Base-by-base conservation (phyloP, 441 rosid genomes). In the Rhodomyrtus psidioides region DNA sequence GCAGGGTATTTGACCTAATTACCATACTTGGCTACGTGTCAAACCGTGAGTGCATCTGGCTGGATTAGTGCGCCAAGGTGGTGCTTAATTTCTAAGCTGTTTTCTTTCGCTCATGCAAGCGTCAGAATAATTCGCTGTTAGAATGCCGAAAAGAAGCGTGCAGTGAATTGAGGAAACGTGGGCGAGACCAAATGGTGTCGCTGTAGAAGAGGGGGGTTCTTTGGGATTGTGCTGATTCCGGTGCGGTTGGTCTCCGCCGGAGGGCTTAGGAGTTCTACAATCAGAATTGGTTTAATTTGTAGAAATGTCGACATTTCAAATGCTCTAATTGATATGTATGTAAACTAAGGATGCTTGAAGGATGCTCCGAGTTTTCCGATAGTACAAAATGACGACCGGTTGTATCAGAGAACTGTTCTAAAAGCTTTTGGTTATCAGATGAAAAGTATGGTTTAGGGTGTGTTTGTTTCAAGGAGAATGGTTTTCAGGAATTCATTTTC, bases 211-310 rank as follows among this genome's bases (percentile, higher is more conserved):
- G 85, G 91, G 88, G 59, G 87, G 86, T 91, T 87, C 90, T 89
- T 51, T 83, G 89, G 14, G 90, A 88, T 76, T 90, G 93, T 86
- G 89, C 90, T 23, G 93, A 88, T 87, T 55, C 89, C 70, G 90
- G 89, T 27, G 89, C 88, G 21, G 83, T 91, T 24, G 89, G 89
- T 56, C 82, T 88, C 44, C 90, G 90, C 19, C 86, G 76, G 87
- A 84, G 88, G 89, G 55, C 89, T 90, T 83, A 84, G 85, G 82
- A 82, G 86, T 70, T 39, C 16, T 39, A 1, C 16, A 70, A 70
- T 39, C 16, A 3, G 51, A 70, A 70, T 49, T 6, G 49, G 79
- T 23, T 70, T 21, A 5, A 70, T 70, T 39, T 16, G 16, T 23
- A 39, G 49, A 42, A 89, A 90, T 65, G 79, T 86, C 26, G 6